Base-by-base conservation (phyloP, 148 eudicot species). In the Cornus florida region DNA sequence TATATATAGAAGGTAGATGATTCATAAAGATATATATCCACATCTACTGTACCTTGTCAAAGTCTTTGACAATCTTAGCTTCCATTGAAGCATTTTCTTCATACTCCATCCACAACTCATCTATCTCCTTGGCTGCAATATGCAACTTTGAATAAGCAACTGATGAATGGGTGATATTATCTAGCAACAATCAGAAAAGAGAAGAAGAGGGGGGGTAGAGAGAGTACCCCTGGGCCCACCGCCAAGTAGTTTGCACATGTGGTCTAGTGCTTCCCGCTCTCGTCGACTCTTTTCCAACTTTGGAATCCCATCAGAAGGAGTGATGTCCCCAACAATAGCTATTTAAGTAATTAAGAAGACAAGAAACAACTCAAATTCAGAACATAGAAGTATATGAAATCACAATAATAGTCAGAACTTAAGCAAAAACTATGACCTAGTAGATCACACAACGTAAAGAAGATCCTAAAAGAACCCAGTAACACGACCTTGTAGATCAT, bases 251-350 rank as follows among this genome's bases (percentile, higher is more conserved):
- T 82, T 88, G 82, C 97, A 94, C 98, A 96, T 96, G 70, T 89
- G 81, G 53, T 96, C 86, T n/a, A 96, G 75, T 73, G 98, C 99
- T 90, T 91, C 99, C 80, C 35, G 86, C 83, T 96, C 98, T 77
- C 81, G 86, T 6, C 97, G 92, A 82, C 87, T 89, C 85, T 96
- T 96, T 79, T 96, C 99, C 71, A 35, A 50, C 88, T 94, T 96
- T 24, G 99, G 90, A 67, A 96, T 76, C 73, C 98, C 99, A 83
- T 94, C 98, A 64, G 83, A 56, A 66, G 99, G 99, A 78, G 99
- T 92, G 75, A 96, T 96, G 83, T 96, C 99, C 24, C 99, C 99
- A 80, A 96, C 99, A 82, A 96, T 96, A 57, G 99, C 99, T 96
- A 78, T 81, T n/a, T 19, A 77, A 68, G 43, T 66, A 77, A 78